Evolutionary conservation across 2,329 filamentous ascomycete genomes (phyloP).

Genomic region (Epichloe gansuensis): DNA sequence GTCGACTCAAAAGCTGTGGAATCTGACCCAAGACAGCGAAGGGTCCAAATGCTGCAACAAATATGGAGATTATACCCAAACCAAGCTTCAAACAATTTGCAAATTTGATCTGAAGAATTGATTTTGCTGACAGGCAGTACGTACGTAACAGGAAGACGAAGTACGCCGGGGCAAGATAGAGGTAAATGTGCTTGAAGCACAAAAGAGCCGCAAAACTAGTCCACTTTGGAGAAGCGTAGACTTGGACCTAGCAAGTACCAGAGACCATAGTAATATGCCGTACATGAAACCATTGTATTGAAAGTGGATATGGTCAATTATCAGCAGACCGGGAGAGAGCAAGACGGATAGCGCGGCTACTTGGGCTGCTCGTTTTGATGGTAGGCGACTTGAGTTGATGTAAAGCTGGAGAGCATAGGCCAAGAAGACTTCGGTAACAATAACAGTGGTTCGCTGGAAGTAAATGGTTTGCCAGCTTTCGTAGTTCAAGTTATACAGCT

Average conservation of each 20-base stretch:
- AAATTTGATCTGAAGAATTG: constrained; percentile 63
- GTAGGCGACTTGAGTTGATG: constrained; percentile 55
- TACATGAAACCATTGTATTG: constrained; percentile 99
- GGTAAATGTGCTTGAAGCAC: constrained; percentile 96
- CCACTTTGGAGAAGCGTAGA: constrained; percentile 69
- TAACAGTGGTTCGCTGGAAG: constrained; percentile 84
- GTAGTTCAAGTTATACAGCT: constrained; percentile 69
- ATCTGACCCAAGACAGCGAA: constrained; percentile 75
- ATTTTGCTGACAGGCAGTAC: constrained; percentile 74
- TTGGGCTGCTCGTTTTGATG: constrained; percentile 65
- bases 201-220: constrained; percentile 72
- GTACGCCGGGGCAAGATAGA: constrained; percentile 91
- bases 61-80: constrained; percentile 55
- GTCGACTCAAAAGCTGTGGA: constrained; percentile 65
- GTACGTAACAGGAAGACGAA: constrained; percentile 83
- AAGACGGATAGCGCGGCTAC: constrained; percentile 80
- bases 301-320: constrained; percentile 98
- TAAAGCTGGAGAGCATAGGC: constrained; percentile 74
- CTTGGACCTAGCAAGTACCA: constrained; percentile 67
- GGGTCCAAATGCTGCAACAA: constrained; percentile 76
- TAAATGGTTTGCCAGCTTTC: constrained; percentile 89
- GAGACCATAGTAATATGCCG: constrained; percentile 74
- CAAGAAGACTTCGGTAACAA: constrained; percentile 72
- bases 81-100: constrained; percentile 77
- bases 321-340: constrained; percentile 81